A percentile compares a stretch with the other conserved stretches of the same genome.
These are phyloP conservation scores for Mycena kentingensis DNA, from an alignment of 768 basidiomycete genomes.

Conservation along the genomic window DNA sequence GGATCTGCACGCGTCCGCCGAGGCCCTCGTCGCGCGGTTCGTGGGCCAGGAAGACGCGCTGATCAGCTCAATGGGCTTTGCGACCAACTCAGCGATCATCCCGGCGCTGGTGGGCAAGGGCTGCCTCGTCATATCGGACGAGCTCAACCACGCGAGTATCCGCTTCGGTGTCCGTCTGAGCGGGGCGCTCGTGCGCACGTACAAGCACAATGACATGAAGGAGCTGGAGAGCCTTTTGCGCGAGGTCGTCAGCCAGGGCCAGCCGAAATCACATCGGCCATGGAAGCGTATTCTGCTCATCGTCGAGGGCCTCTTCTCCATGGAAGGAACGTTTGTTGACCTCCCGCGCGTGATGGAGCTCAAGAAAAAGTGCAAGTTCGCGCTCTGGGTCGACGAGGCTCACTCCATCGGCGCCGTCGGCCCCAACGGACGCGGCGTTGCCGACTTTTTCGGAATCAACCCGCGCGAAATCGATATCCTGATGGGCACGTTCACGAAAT, in stretches of 20 bases:
- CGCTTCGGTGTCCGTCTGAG: slow-evolving; percentile 88
- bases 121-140: slow-evolving; percentile 94
- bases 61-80: slow-evolving; percentile 94
- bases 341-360: slow-evolving; percentile 81
- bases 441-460: slow-evolving; percentile 88
- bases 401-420: slow-evolving; percentile 97
- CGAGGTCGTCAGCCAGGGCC: slow-evolving; percentile 95
- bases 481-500: slow-evolving; percentile 99
- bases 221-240: slow-evolving; percentile 77
- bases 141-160: slow-evolving; percentile 94
- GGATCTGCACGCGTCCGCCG: slow-evolving; percentile 79
- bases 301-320: slow-evolving; percentile 95
- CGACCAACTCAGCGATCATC: slow-evolving; percentile 91
- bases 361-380: slow-evolving; percentile 98
- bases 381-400: slow-evolving; percentile 94
- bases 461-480: slow-evolving; percentile 85
- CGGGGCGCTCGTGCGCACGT: slow-evolving; percentile 87
- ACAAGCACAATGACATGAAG: slow-evolving; percentile 96
- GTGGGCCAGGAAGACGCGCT: slow-evolving; percentile 88
- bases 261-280: slow-evolving; percentile 96
- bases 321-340: slow-evolving; percentile 96
- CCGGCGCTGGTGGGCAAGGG: slow-evolving; percentile 91
- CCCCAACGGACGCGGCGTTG: slow-evolving; percentile 90
- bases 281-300: slow-evolving; percentile 98
- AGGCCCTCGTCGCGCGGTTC: slow-evolving; percentile 88